Evolutionary conservation across 352 stramenopile genomes (phyloP).

Genomic region (Phytophthora hybrid): DNA sequence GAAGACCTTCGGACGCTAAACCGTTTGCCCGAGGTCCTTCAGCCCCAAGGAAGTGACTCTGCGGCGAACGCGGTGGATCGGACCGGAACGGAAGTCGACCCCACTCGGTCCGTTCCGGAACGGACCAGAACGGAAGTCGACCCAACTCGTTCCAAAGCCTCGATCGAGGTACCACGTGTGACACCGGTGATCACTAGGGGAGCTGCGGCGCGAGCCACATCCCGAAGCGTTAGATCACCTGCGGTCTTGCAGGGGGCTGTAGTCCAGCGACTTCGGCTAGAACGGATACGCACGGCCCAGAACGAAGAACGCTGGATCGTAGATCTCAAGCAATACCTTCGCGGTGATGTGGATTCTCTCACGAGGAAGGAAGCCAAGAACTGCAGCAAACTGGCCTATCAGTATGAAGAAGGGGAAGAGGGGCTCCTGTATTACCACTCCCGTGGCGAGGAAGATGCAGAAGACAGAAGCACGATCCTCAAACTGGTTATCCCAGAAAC

Average conservation of each 20-base stretch:
- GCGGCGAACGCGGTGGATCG: not conserved
- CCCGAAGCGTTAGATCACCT: too few relatives aligned
- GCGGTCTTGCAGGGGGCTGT: not conserved
- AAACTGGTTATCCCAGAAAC: not conserved
- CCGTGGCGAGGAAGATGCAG: not conserved
- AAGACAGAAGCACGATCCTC: not conserved
- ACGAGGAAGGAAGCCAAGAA: not conserved
- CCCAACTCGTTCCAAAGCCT: too few relatives aligned
- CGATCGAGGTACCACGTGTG: too few relatives aligned
- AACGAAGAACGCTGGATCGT: constrained; percentile 8
- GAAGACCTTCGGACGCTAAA: not conserved
- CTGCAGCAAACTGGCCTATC: not conserved
- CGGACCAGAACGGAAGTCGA: too few relatives aligned
- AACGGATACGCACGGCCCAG: constrained; percentile 4
- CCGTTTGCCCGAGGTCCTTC: not conserved
- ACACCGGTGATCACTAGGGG: too few relatives aligned
- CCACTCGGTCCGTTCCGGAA: too few relatives aligned
- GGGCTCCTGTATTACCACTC: not conserved
- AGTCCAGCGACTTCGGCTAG: not conserved
- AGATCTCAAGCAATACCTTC: constrained; percentile 11
- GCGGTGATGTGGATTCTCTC: not conserved
- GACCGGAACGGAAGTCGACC: too few relatives aligned
- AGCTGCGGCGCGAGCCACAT: too few relatives aligned
- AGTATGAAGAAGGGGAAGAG: not conserved
- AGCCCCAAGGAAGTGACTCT: too few relatives aligned